Evolutionary conservation across 768 basidiomycete species (phyloP), one percentile per base, ranked within the genome.

Genomic region (Macrocybe gigantea): DNA sequence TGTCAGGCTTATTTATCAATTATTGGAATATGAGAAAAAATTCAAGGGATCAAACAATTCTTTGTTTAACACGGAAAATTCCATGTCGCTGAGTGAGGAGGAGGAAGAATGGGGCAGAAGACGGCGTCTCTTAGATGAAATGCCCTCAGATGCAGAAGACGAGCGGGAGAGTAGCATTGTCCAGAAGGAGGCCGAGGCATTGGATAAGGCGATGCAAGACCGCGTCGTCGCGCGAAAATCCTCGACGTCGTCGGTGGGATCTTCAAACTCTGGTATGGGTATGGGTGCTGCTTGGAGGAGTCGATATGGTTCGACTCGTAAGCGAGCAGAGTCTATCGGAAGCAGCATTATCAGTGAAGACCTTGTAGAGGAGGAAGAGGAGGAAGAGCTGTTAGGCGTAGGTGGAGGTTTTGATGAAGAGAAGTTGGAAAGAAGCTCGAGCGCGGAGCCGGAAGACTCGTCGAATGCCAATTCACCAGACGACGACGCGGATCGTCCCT

Each of bases 181-280:
- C 42, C 78, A 84, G 72, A 82, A 79, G 48, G 89, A 92, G 68
- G 89, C 90, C n/a, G 78, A 71, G 42, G 85, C 81, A 11, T 77
- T 93, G 34, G 89, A 93, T 67, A 86, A 82, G 60, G 89, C 87
- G 36, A 92, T 92, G 89, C 87, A 91, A 58, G 80, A 88, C 51
- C 85, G 89, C 49, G 71, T 85, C 44, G 68, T 89, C 42, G 82
- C 86, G 38, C 83, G 88, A 58, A 88, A 82, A 58, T 71, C 78
- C 0, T 88, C 88, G 12, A 64, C 63, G 8, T 87, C 86, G 14
- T 88, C 85, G 38, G 54, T 82, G 31, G 70, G 70, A 7, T 85
- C 79, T 4, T 61, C 64, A 33, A 67, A 65, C 48, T 76, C 79
- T 2, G 81, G 80, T 15, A 59, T 79, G n/a, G 81, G 83, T 36